Evolutionary conservation across 164 flowering plant species (phyloP), one percentile per base, ranked within the genome.

Genomic region (Vitis labrusca): DNA sequence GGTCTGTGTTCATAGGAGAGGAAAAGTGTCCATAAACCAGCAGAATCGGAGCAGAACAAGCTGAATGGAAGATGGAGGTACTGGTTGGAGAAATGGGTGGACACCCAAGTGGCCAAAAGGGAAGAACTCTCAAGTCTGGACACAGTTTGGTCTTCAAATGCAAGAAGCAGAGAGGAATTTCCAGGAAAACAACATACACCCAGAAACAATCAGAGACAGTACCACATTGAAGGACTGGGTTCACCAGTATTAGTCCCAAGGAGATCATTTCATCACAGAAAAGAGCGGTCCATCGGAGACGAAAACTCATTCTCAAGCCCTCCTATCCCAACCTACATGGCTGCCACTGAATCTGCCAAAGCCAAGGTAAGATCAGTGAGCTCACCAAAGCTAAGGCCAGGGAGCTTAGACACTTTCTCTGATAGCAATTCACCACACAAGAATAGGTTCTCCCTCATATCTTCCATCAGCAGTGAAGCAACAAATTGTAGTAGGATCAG

Each of bases 61-160:
- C 70, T 68, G 15, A 67, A 68, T 61, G 85, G 81, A 51, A 83
- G 82, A 63, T 69, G 79, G 77, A 81, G 81, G 70, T 77, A 81
- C 67, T 90, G 93, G 95, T 68, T 92, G 64, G 91, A 92, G 64
- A 79, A 90, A 71, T 88, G 91, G 89, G 87, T 88, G 48, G 88
- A 90, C 70, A 68, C 86, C 44, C 88, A 85, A 64, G 57, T 85
- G 53, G 14, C 79, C 6, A 84, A 76, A 70, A 79, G 85, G 48
- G 80, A 72, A 72, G 83, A 77, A 61, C 70, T 76, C 44, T 82
- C 78, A 71, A 77, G 67, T 54, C 71, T 81, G 37, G 82, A 82
- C 67, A 27, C 75, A 44, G 68, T 70, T 61, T 53, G 65, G 8
- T 50, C 71, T 14, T 77, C 81, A 29, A 76, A 76, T 51, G 29